A percentile compares a stretch with the other conserved stretches of the same genome.
phyloP scores from a whole-genome alignment of 352 stramenopile genomes.

The Phytophthora tentaculata region DNA sequence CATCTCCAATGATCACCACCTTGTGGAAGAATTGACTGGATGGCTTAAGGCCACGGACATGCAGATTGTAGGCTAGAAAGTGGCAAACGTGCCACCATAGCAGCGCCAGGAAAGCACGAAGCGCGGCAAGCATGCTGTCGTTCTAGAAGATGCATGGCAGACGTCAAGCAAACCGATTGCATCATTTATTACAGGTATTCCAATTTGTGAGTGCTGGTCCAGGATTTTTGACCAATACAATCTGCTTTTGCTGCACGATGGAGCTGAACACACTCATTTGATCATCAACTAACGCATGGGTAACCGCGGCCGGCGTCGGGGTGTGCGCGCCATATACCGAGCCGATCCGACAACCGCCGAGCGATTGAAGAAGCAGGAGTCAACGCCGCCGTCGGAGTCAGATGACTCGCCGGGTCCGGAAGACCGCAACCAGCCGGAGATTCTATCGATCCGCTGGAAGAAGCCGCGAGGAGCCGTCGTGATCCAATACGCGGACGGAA shows the following conservation, averaged over 20 bases:
- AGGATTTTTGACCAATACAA: background rate
- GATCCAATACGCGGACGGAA: conserved; percentile 71
- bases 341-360: conserved; percentile 21
- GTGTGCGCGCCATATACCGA: conserved; percentile 33
- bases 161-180: background rate
- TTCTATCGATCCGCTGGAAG: conserved; percentile 60
- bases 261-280: conserved; percentile 12
- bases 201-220: conserved; percentile 3
- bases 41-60: conserved; percentile 56
- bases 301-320: conserved; percentile 65
- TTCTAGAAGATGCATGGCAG: background rate
- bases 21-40: conserved; percentile 82
- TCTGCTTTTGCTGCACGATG: background rate
- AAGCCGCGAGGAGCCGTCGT: conserved; percentile 45
- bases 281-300: conserved; percentile 43
- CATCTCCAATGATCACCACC: conserved; percentile 83
- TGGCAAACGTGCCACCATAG: conserved; percentile 77
- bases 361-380: conserved; percentile 28
- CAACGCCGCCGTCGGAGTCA: conserved; percentile 24
- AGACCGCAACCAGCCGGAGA: conserved; percentile 38
- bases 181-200: background rate
- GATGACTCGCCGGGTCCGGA: conserved; percentile 6
- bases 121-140: conserved; percentile 32
- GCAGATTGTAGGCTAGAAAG: conserved; percentile 48
- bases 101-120: conserved; percentile 65